Evolutionary conservation across 768 basidiomycete species (phyloP).

Genomic region (Kockovaella imperatae): DNA sequence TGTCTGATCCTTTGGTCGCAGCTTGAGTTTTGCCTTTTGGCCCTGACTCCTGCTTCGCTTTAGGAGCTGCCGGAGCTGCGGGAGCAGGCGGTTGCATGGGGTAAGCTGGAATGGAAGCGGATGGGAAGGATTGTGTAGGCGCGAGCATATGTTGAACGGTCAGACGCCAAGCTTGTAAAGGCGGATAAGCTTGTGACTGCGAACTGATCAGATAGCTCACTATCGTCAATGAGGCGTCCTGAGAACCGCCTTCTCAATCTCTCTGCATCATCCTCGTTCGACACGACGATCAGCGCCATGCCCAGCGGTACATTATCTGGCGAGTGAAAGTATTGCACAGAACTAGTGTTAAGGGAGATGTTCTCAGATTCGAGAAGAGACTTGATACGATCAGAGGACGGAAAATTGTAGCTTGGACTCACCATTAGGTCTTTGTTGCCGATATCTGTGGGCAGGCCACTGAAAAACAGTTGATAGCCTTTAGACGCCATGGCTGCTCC

Average conservation of each 20-base stretch:
- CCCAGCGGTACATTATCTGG: not conserved
- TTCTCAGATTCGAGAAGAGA: too few species aligned
- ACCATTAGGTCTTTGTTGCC: not conserved
- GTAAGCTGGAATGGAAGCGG: not conserved
- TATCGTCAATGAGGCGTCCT: not conserved
- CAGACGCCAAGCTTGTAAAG: not conserved
- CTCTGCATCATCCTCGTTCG: not conserved
- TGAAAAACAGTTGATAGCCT: not conserved
- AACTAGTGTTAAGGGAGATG: not conserved
- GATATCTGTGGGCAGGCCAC: not conserved
- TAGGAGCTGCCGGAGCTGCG: too few species aligned
- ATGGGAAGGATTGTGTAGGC: not conserved
- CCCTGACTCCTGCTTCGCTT: too few species aligned
- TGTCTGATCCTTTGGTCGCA: not conserved
- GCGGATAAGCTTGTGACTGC: not conserved
- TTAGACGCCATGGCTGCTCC: not conserved
- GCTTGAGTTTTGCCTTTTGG: not conserved
- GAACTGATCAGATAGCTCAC: not conserved
- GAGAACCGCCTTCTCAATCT: not conserved
- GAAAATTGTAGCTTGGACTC: not conserved
- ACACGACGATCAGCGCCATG: not conserved
- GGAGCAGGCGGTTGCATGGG: not conserved
- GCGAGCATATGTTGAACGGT: slow-evolving; percentile 1
- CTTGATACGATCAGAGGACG: not conserved
- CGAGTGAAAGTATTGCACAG: not conserved